These are phyloP conservation scores for Pythium plurisporium DNA, from an alignment of 352 stramenopile genomes.

Conservation along the genomic window DNA sequence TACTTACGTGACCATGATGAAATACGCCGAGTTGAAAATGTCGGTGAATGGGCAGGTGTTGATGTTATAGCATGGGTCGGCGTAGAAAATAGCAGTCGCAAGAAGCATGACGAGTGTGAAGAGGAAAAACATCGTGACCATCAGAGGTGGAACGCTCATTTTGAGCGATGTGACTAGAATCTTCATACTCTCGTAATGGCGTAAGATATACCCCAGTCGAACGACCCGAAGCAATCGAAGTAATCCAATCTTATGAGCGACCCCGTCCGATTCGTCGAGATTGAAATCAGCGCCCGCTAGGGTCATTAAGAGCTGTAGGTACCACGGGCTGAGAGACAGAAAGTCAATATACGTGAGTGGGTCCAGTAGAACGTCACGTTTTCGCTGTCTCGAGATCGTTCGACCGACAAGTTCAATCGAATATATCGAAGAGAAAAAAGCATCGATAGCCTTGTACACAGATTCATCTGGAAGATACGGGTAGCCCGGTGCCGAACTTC, in stretches of 20 bases:
- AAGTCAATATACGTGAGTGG: conserved; percentile 52
- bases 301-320: conserved; percentile 31
- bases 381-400: conserved; percentile 24
- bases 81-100: conserved; percentile 69
- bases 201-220: conserved; percentile 49
- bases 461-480: conserved; percentile 39
- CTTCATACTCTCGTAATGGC: conserved; percentile 51
- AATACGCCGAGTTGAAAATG: conserved; percentile 82
- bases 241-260: conserved; percentile 29
- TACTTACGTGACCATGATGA: conserved; percentile 81
- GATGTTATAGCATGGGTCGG: conserved; percentile 72
- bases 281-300: conserved; percentile 17
- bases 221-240: conserved; percentile 49
- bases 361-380: conserved; percentile 29
- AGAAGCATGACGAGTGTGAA: conserved; percentile 73
- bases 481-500: conserved; percentile 50
- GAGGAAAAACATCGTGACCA: conserved; percentile 72
- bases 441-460: conserved; percentile 33
- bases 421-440: conserved; percentile 45
- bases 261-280: conserved; percentile 10
- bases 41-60: conserved; percentile 76
- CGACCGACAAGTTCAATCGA: conserved; percentile 49
- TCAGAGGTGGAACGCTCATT: conserved; percentile 48
- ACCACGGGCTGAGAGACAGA: conserved; percentile 52
- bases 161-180: conserved; percentile 56